Evolutionary conservation across 306 rosid genomes (phyloP), one percentile per base, ranked within the genome.

Genomic region (Astragalus glycyphyllos): DNA sequence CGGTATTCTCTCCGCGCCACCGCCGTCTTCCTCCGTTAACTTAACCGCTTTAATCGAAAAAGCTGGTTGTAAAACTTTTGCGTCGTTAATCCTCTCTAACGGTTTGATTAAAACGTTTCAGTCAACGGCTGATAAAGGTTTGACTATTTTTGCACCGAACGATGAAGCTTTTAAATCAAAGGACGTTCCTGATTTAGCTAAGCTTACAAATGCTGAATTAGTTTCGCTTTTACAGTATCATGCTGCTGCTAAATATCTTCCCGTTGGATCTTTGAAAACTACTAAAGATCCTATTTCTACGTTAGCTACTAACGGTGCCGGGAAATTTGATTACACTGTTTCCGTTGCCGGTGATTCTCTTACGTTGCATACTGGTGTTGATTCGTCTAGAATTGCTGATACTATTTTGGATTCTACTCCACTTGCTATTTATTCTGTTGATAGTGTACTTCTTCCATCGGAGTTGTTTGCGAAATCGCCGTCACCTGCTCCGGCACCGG

Each of bases 161-260:
- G 99, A 94, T 60, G 99, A 91, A 71, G 99, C 96, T 0, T 94
- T 94, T 9, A 94, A 94, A 74, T 92, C 95, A 0, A 32, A 29
- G 0, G 92, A 89, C 5, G 88, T 87, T 0, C 99, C 99, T 8
- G 91, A 94, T 89, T 83, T 94, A 76, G 72, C 12, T 69, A 94
- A 91, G 72, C 97, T 94, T 65, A 83, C 92, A n/a, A 91, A 83
- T 13, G 97, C 92, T 12, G 97, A 94, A 35, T 40, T 66, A 0
- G 92, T 94, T 31, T 84, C 97, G 69, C 90, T 94, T 47, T 48
- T 94, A 15, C 74, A 81, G 56, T 94, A 81, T 75, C 99, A 94
- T 44, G 92, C 95, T 11, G 11, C 82, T 2, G 46, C 92, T 1
- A 73, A 50, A 26, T 94, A 94, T 77, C 72, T 88, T 31, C 97